phyloP scores from a whole-genome alignment of 306 rosid genomes.

The Cajanus cajan region DNA sequence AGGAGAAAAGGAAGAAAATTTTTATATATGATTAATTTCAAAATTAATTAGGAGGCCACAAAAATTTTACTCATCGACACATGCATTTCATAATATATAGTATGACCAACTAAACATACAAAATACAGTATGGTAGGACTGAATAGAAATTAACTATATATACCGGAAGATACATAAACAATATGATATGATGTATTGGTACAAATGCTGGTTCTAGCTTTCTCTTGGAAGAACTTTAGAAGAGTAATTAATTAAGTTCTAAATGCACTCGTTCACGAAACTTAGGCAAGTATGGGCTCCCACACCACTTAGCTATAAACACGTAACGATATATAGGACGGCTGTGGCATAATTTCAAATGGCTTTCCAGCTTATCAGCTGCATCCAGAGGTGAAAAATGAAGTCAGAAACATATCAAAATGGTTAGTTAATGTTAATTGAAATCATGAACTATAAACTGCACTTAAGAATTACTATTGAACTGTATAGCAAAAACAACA shows the following conservation, averaged over 20 bases:
- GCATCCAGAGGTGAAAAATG: constrained; percentile 1
- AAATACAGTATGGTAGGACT: neutral
- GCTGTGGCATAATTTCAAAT: neutral
- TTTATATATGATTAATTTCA: too few relatives aligned
- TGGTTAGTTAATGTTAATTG: neutral
- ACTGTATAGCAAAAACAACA: neutral
- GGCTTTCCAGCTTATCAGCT: constrained; percentile 14
- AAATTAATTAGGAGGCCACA: too few relatives aligned
- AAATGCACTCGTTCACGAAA: constrained; percentile 10
- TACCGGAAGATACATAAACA: neutral
- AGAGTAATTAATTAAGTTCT: neutral
- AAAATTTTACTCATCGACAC: neutral
- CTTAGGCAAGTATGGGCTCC: neutral
- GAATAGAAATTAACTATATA: neutral
- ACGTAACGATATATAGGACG: neutral
- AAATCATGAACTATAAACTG: neutral
- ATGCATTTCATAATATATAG: neutral
- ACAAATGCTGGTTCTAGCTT: neutral
- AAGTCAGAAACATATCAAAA: neutral
- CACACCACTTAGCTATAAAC: neutral
- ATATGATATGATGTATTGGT: neutral
- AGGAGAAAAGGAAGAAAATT: neutral
- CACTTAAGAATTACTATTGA: too few relatives aligned
- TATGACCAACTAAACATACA: neutral
- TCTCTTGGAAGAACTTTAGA: neutral